A percentile compares a stretch with the other conserved stretches of the same genome.
Evolutionary conservation across 768 basidiomycete species (phyloP).

Genomic region (Panus rudis): DNA sequence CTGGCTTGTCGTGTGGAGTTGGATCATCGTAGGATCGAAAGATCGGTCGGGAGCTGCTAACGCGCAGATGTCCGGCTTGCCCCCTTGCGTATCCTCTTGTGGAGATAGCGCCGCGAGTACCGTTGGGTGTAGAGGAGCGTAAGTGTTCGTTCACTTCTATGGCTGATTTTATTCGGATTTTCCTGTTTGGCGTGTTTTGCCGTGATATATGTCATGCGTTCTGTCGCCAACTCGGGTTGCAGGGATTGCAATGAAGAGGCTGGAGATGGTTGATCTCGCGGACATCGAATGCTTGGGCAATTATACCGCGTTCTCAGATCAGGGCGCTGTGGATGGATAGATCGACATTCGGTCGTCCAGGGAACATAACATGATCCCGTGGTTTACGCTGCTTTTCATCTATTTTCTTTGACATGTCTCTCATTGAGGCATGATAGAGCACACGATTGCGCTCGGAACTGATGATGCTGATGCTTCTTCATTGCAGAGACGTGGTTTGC

Average conservation of each 20-base stretch:
- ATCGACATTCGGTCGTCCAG: too few relatives aligned
- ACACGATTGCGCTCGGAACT: neutral
- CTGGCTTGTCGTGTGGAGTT: slow-evolving; percentile 1
- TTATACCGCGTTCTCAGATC: neutral
- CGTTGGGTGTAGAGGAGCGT: slow-evolving; percentile 1
- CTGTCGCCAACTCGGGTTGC: too few relatives aligned
- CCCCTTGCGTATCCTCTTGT: neutral
- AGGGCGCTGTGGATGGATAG: neutral
- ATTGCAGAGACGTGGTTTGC: neutral
- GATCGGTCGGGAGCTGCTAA: neutral
- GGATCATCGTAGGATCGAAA: neutral
- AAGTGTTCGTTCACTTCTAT: neutral
- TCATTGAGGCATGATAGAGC: too few relatives aligned
- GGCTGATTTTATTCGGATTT: too few relatives aligned
- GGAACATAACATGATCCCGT: neutral
- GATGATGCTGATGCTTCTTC: neutral
- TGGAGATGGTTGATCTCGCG: too few relatives aligned
- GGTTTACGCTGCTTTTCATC: neutral
- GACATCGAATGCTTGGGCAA: too few relatives aligned
- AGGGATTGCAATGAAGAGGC: too few relatives aligned
- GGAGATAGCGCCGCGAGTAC: neutral
- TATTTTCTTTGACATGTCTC: too few relatives aligned
- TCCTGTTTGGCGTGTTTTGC: too few relatives aligned
- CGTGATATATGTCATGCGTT: too few relatives aligned
- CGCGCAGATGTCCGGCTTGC: neutral